A percentile compares a stretch with the other conserved stretches of the same genome.
phyloP scores from a whole-genome alignment of 169 alveolate genomes.

The Blepharisma undulans region DNA sequence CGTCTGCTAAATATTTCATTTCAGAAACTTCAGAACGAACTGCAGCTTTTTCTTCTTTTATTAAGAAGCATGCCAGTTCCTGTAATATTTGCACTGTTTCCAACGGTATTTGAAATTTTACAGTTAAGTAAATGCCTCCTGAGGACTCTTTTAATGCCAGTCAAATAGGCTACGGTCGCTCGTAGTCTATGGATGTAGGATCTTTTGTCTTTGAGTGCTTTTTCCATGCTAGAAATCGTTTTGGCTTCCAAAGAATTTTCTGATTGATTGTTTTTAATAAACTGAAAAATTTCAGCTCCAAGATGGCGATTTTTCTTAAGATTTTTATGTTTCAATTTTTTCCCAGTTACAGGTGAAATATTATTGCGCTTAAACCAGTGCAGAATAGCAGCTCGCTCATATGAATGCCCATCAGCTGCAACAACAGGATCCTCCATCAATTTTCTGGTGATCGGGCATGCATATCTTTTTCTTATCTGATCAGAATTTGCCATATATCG shows the following conservation, averaged over 20 bases:
- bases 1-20: too few relatives aligned
- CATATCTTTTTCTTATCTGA: too few relatives aligned
- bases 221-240: too few relatives aligned
- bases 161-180: neutral
- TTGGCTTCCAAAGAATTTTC: too few relatives aligned
- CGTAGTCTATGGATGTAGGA: neutral
- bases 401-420: conserved; percentile 53
- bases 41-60: too few relatives aligned
- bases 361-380: conserved; percentile 38
- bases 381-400: conserved; percentile 51
- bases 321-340: too few relatives aligned
- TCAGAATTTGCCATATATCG: too few relatives aligned
- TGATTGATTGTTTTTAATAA: neutral
- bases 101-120: neutral
- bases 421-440: conserved; percentile 62
- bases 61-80: neutral
- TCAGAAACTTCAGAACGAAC: too few relatives aligned
- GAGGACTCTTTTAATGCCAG: neutral
- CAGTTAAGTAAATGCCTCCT: neutral
- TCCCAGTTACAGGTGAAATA: conserved; percentile 41
- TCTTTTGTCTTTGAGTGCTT: neutral
- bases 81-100: neutral
- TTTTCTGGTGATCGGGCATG: conserved; percentile 56
- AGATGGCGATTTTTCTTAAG: neutral
- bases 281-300: neutral